Evolutionary conservation across 257 asterid species (phyloP).

Genomic region (Paraleonurus japonicus): DNA sequence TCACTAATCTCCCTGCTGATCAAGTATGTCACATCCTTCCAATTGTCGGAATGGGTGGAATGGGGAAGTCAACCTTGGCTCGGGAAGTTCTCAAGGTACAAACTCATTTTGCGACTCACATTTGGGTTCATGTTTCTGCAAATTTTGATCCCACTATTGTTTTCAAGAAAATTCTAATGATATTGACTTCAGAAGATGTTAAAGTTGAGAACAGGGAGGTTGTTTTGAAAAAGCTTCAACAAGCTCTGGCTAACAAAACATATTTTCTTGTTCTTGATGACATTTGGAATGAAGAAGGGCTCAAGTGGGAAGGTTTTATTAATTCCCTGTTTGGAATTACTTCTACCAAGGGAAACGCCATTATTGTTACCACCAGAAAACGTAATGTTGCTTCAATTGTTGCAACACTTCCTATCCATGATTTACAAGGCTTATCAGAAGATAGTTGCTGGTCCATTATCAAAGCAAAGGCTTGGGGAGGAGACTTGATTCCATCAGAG

Average conservation of each 20-base stretch:
- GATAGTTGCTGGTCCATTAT: constrained; percentile 25
- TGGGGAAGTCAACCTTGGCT: neutral
- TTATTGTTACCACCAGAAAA: constrained; percentile 23
- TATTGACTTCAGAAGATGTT: neutral
- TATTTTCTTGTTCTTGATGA: neutral
- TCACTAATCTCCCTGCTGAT: neutral
- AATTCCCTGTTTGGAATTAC: neutral
- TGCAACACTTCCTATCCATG: neutral
- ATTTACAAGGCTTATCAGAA: constrained; percentile 12
- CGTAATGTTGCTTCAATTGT: neutral
- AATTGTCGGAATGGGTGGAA: neutral
- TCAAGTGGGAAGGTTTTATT: neutral
- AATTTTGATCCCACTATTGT: neutral
- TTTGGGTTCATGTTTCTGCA: neutral
- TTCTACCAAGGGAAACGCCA: constrained; percentile 2
- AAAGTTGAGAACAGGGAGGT: neutral
- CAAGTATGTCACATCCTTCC: neutral
- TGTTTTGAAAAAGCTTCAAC: neutral
- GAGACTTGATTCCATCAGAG: neutral
- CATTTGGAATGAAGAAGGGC: neutral
- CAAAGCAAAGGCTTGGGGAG: constrained; percentile 17
- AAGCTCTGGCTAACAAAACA: neutral
- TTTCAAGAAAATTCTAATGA: neutral
- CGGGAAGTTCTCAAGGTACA: neutral
- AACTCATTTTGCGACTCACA: neutral